phyloP scores from a whole-genome alignment of 139 green algal genomes.

The Chlorella vulgaris region DNA sequence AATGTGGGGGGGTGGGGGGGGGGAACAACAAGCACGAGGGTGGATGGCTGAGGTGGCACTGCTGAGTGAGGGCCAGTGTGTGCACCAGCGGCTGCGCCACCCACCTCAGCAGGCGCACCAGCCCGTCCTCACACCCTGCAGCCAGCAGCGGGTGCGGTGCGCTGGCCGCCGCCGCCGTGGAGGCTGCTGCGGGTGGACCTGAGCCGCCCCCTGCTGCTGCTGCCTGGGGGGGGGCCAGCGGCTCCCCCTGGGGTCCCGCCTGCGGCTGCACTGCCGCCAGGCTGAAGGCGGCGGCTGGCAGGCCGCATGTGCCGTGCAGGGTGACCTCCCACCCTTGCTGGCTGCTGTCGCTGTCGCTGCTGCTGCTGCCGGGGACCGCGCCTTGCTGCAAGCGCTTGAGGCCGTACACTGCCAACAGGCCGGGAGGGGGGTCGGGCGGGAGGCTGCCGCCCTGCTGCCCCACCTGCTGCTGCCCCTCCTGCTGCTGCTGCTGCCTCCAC shows the following conservation, averaged over 20 bases:
- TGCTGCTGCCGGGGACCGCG: neutral
- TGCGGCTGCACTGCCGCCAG: constrained; percentile 20
- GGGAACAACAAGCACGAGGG: neutral
- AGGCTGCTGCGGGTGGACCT: neutral
- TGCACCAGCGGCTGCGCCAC: neutral
- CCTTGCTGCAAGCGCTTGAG: neutral
- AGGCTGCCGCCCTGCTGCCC: neutral
- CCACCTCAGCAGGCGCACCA: constrained; percentile 15
- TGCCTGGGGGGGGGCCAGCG: neutral
- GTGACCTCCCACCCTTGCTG: neutral
- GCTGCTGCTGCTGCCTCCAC: neutral
- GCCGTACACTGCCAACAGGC: neutral
- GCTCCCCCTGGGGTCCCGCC: too few relatives aligned
- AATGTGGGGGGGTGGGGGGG: neutral
- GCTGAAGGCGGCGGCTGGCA: constrained; percentile 13
- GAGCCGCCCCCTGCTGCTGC: too few relatives aligned
- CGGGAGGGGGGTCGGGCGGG: neutral
- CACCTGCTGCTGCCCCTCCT: neutral
- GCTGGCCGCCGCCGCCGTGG: neutral
- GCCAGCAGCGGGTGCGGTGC: neutral
- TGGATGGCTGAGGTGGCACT: neutral
- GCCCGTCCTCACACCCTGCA: constrained; percentile 17
- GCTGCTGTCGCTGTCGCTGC: neutral
- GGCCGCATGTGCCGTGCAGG: constrained; percentile 2
- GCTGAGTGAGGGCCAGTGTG: neutral